Percentiles rank a stretch among this genome's conserved stretches.
These are phyloP conservation scores for Acanthamoeba royreba DNA, from an alignment of 208 protist species.

Conservation along the genomic window DNA sequence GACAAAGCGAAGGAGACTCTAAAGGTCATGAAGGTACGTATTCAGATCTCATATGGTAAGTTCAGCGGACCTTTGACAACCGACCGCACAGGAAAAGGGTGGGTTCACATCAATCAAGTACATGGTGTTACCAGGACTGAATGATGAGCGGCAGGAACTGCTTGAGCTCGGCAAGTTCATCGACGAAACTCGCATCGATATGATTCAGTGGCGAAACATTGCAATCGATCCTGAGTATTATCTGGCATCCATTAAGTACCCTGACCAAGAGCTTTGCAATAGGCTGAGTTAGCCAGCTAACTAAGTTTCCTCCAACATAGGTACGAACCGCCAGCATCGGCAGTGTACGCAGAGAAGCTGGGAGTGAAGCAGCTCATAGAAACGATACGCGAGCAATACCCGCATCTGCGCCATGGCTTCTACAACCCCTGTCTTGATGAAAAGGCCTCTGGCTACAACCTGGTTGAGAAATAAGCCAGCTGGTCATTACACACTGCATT, in stretches of 20 bases:
- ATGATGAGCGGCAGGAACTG: background rate
- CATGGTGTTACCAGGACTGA: background rate
- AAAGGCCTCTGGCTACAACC: background rate
- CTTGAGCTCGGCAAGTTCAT: background rate
- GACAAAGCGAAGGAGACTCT: background rate
- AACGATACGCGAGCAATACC: background rate
- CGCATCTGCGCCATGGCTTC: background rate
- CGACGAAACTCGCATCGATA: background rate
- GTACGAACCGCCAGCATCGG: background rate
- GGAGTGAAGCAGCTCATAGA: background rate
- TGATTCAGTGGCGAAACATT: slow-evolving; percentile 15
- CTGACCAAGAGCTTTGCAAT: no score
- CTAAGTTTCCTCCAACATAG: no score
- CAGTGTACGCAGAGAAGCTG: background rate
- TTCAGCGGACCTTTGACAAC: no score
- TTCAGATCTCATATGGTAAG: background rate
- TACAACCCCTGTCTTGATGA: background rate
- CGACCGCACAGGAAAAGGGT: background rate
- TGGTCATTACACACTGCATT: no score
- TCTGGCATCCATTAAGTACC: background rate
- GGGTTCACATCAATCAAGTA: background rate
- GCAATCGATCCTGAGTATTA: background rate
- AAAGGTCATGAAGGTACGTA: background rate
- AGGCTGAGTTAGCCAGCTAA: no score
- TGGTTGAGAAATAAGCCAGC: no score